Conservation (phyloP, 1,139 yeast species). For the Diutina mesorugosa region DNA sequence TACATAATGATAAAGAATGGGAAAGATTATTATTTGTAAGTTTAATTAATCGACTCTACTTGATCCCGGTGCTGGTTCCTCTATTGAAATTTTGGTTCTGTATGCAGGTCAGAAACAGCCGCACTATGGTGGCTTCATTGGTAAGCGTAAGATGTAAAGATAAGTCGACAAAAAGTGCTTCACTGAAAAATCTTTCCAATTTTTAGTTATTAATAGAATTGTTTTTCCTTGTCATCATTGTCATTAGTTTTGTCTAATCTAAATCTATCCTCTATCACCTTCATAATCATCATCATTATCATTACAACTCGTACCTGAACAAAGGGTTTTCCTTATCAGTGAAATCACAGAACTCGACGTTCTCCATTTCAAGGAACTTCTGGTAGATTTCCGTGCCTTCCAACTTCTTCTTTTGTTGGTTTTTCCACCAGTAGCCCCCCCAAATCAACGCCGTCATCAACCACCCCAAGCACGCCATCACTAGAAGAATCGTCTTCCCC, state of each 20-base stretch:
- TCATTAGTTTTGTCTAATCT: too few species aligned
- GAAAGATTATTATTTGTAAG: not conserved
- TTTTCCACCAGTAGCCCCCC: conserved; percentile 1
- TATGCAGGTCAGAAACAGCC: too few species aligned
- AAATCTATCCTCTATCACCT: not conserved
- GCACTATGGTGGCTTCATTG: too few species aligned
- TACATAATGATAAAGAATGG: not conserved
- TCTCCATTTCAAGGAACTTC: conserved; percentile 17
- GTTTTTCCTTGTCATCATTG: too few species aligned
- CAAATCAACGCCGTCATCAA: conserved; percentile 13
- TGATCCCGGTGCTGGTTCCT: not conserved
- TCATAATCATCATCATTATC: not conserved
- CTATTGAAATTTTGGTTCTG: too few species aligned
- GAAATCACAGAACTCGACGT: conserved; percentile 46
- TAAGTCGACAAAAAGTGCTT: too few species aligned
- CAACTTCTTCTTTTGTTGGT: not conserved
- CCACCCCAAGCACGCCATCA: conserved; percentile 19
- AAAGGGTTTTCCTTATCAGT: conserved; percentile 57
- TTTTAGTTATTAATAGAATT: too few species aligned
- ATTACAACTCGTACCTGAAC: conserved; percentile 33
- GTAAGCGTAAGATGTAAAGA: too few species aligned
- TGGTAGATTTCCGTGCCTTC: not conserved
- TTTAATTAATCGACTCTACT: too few species aligned
- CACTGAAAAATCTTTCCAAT: too few species aligned
- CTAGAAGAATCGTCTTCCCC: not conserved